phyloP scores from a whole-genome alignment of 352 stramenopile species.

The Sclerospora graminicola region DNA sequence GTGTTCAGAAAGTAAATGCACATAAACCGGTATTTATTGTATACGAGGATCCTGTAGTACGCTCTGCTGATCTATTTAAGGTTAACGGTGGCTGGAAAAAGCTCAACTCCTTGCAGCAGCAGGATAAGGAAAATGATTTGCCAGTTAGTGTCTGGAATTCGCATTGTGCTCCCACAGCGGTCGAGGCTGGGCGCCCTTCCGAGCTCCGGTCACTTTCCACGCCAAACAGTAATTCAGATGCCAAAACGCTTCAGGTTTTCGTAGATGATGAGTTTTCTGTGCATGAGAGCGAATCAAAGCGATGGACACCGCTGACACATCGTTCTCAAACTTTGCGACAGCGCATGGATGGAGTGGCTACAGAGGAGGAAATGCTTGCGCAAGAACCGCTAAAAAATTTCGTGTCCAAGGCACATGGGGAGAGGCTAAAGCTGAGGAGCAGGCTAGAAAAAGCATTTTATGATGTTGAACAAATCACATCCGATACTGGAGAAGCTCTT shows the following conservation, averaged over 20 bases:
- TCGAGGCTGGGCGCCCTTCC: slow-evolving; percentile 1
- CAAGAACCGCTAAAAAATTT: slow-evolving; percentile 79
- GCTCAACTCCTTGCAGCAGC: slow-evolving; percentile 45
- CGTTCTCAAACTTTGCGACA: slow-evolving; percentile 60
- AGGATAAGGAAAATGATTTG: slow-evolving; percentile 77
- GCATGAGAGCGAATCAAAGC: slow-evolving; percentile 13
- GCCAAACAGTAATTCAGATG: slow-evolving; percentile 2
- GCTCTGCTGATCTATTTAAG: slow-evolving; percentile 47
- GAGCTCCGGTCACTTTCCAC: slow-evolving; percentile 1
- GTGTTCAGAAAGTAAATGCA: slow-evolving; percentile 45
- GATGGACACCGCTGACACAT: slow-evolving; percentile 27
- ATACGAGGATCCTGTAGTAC: slow-evolving; percentile 55
- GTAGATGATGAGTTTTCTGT: slow-evolving; percentile 57
- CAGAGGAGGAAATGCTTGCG: slow-evolving; percentile 66
- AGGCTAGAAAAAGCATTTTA: slow-evolving; percentile 24
- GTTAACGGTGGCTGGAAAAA: slow-evolving; percentile 58
- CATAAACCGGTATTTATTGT: slow-evolving; percentile 82
- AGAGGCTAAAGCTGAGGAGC: slow-evolving; percentile 10
- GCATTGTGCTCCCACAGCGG: not conserved
- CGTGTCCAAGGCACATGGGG: slow-evolving; percentile 13
- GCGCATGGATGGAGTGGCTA: slow-evolving; percentile 52
- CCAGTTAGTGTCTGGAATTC: slow-evolving; percentile 41
- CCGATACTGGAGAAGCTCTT: slow-evolving; percentile 32
- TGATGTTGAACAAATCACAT: slow-evolving; percentile 32
- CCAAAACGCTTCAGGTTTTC: slow-evolving; percentile 60